Conservation (phyloP, 345 rosid species). For the Psidium friedrichsthalianum region DNA sequence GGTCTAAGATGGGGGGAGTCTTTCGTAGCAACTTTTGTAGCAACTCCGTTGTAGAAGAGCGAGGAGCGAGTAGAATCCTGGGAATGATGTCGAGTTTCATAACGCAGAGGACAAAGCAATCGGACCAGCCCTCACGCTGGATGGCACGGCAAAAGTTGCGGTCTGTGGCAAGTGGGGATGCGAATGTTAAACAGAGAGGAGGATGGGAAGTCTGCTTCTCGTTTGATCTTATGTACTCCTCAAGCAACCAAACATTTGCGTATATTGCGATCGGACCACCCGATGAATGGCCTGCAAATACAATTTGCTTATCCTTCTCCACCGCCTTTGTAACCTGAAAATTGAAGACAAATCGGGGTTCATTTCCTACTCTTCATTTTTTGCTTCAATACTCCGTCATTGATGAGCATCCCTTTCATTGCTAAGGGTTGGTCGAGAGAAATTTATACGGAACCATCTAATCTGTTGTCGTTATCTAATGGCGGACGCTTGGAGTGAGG, state of each 20-base stretch:
- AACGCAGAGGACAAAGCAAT: slow-evolving; percentile 49
- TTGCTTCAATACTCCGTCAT: not conserved
- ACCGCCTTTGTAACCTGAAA: slow-evolving; percentile 38
- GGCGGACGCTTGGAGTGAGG: not conserved
- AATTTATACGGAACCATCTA: not conserved
- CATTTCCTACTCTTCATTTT: not conserved
- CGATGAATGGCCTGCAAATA: slow-evolving; percentile 77
- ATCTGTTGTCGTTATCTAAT: not conserved
- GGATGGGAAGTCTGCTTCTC: too few species aligned
- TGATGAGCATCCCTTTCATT: not conserved
- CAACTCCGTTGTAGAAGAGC: slow-evolving; percentile 15
- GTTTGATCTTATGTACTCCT: slow-evolving; percentile 5
- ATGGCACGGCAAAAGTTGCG: slow-evolving; percentile 51
- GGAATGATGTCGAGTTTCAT: slow-evolving; percentile 62
- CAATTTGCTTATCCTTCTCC: slow-evolving; percentile 25
- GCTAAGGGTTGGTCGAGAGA: not conserved
- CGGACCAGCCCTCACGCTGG: slow-evolving; percentile 61
- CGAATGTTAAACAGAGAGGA: slow-evolving; percentile 68
- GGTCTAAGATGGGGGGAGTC: slow-evolving; percentile 23
- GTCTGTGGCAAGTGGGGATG: slow-evolving; percentile 73
- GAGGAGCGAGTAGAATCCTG: slow-evolving; percentile 48
- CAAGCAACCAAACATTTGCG: slow-evolving; percentile 59
- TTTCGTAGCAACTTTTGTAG: slow-evolving; percentile 18
- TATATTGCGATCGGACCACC: slow-evolving; percentile 71
- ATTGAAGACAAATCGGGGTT: not conserved